Evolutionary conservation across 2,329 filamentous ascomycete species (phyloP).

Genomic region (Paecilomyces variotii): DNA sequence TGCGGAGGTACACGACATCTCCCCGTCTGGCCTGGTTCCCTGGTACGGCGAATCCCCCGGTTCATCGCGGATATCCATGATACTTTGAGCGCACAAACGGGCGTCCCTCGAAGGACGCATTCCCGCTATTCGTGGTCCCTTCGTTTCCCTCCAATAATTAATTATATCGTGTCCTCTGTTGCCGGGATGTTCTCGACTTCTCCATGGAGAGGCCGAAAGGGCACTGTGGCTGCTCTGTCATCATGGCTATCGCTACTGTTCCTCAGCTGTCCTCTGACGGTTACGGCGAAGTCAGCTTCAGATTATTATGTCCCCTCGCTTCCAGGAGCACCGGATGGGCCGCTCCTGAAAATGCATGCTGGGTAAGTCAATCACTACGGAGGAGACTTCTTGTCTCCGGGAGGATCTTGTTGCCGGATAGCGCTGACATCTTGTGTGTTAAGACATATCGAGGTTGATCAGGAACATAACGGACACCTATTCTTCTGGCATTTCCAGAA

Average conservation of each 20-base stretch:
- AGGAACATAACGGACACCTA: constrained; percentile 79
- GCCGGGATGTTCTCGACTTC: not conserved
- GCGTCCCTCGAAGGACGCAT: not conserved
- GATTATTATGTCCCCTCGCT: constrained; percentile 86
- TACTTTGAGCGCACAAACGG: not conserved
- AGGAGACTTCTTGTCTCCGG: not conserved
- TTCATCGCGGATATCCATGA: not conserved
- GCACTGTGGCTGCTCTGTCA: not conserved
- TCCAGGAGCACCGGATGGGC: constrained; percentile 72
- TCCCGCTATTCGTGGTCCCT: not conserved
- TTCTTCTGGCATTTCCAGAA: constrained; percentile 99
- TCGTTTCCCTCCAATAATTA: not conserved
- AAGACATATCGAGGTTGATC: constrained; percentile 84
- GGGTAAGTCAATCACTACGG: constrained; percentile 55
- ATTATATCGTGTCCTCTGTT: not conserved
- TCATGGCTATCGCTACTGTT: constrained; percentile 16
- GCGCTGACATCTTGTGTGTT: constrained; percentile 3
- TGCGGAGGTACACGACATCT: not conserved
- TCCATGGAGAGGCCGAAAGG: not conserved
- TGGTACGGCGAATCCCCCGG: not conserved
- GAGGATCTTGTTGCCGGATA: constrained; percentile 1
- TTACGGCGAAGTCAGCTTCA: constrained; percentile 52
- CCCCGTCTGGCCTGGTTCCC: not conserved
- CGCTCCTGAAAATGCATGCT: constrained; percentile 92
- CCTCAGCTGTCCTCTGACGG: constrained; percentile 15